Evolutionary conservation across 768 basidiomycete genomes (phyloP), one percentile per base, ranked within the genome.

Genomic region (Lepiota venenata): DNA sequence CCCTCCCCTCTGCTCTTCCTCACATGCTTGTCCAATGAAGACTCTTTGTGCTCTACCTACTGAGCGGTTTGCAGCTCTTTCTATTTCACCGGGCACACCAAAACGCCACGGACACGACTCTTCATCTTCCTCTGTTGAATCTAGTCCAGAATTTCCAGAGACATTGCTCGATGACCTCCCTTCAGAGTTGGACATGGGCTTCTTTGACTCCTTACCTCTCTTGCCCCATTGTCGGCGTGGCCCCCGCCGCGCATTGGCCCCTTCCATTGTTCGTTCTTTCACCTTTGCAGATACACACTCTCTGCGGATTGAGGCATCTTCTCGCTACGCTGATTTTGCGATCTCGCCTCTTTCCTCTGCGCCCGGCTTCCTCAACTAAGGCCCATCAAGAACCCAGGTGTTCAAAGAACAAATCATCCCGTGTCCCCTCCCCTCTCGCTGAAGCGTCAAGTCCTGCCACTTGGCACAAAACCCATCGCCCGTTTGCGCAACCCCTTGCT

Each of bases 11-110:
- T 57, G 36, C 49, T 56, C 60, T 58, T 46, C 54, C 50, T 64
- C 46, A 64, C 51, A 47, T 46, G 29, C 55, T 50, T 55, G 49
- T 60, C 52, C 59, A 57, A 60, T 71, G 69, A 60, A 63, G 47
- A 45, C 60, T 50, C 57, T 57, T 47, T 60, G 52, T 59, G 67
- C 50, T 52, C 59, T 72, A 59, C 70, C 79, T 56, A 70, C 76
- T 52, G 63, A 68, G 61, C 67, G 75, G 66, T 79, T 83, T 62
- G 77, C 82, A 46, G 74, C 75, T 14, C 69, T 87, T n/a, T 77
- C 83, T 21, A 73, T 86, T 52, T 70, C 77, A 10, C 81, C 84
- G 25, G 69, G 73, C 58, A 80, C 80, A 32, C 83, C 82, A 18
- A 67, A 67, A 41, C 71, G 73, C 40, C 71, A 73, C 58, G 63